phyloP scores from a whole-genome alignment of 202 grass and related monocot species.

The Dendrocalamus latiflorus region DNA sequence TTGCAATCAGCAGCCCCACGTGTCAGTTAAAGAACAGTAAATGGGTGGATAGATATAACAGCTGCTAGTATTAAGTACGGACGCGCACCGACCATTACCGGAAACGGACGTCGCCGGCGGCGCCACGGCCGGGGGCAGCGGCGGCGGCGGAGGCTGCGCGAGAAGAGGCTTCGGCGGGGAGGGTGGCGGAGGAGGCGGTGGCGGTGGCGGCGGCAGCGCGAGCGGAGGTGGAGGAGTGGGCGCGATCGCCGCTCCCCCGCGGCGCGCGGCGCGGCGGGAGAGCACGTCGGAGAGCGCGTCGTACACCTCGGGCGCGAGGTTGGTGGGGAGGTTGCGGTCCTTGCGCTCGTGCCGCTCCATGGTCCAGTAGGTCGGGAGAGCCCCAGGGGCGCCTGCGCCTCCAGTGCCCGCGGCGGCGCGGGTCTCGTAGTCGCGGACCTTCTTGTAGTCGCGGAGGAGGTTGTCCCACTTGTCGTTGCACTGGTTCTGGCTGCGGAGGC shows the following conservation, averaged over 20 bases:
- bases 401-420: no score
- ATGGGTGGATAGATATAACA: constrained; percentile 32
- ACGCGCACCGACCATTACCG: constrained; percentile 38
- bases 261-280: constrained; percentile 64
- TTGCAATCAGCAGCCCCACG: neutral
- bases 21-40: constrained; percentile 18
- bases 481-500: constrained; percentile 98
- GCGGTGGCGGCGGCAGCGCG: constrained; percentile 38
- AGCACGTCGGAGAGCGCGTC: no score
- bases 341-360: no score
- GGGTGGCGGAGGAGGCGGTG: neutral
- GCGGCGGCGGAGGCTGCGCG: neutral
- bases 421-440: no score
- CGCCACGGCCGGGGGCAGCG: neutral
- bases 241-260: constrained; percentile 43
- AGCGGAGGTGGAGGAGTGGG: neutral
- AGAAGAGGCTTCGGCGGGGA: constrained; percentile 35
- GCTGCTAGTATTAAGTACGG: constrained; percentile 14
- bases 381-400: no score
- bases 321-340: no score
- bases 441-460: no score
- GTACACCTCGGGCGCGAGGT: no score
- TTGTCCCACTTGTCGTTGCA: constrained; percentile 99
- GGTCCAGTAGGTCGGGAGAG: no score
- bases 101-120: constrained; percentile 50